Conservation (phyloP, 495 filamentous ascomycete genomes). For the Penicillium desertorum region DNA sequence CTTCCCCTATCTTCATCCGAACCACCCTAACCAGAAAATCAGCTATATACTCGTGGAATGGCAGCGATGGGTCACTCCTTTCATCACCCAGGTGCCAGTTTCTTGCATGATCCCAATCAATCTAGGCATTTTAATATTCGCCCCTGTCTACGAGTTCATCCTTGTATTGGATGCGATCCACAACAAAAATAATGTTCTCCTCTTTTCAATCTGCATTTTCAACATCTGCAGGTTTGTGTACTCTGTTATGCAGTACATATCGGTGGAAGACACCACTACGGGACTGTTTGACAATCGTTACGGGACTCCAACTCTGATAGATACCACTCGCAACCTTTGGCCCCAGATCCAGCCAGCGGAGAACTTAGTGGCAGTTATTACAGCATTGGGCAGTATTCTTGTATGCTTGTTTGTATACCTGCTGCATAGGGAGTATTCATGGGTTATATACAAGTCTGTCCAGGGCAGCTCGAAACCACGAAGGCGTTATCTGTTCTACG, state of each 20-base stretch:
- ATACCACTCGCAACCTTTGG: conserved; percentile 13
- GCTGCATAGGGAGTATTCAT: conserved; percentile 16
- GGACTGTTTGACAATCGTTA: neutral
- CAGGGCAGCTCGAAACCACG: conserved; percentile 8
- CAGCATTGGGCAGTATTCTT: neutral
- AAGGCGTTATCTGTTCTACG: conserved; percentile 15
- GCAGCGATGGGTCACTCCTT: conserved; percentile 22
- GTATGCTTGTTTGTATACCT: conserved; percentile 8
- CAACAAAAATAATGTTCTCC: conserved; percentile 26
- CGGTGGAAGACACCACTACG: conserved; percentile 4
- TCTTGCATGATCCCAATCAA: conserved; percentile 22
- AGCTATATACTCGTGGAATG: conserved; percentile 25
- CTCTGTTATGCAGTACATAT: conserved; percentile 8
- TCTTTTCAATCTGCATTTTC: conserved; percentile 27
- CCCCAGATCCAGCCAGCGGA: conserved; percentile 10
- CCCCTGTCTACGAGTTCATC: conserved; percentile 18
- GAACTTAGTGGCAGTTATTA: conserved; percentile 8
- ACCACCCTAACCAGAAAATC: neutral
- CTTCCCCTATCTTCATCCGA: neutral
- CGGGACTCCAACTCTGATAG: conserved; percentile 9
- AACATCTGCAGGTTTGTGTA: conserved; percentile 20
- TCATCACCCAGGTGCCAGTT: conserved; percentile 18
- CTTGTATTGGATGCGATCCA: conserved; percentile 24
- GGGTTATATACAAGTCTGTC: conserved; percentile 17
- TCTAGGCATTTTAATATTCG: conserved; percentile 23